These are phyloP conservation scores for Gracilaria domingensis DNA, from an alignment of 23 red algal genomes.

Conservation along the genomic window DNA sequence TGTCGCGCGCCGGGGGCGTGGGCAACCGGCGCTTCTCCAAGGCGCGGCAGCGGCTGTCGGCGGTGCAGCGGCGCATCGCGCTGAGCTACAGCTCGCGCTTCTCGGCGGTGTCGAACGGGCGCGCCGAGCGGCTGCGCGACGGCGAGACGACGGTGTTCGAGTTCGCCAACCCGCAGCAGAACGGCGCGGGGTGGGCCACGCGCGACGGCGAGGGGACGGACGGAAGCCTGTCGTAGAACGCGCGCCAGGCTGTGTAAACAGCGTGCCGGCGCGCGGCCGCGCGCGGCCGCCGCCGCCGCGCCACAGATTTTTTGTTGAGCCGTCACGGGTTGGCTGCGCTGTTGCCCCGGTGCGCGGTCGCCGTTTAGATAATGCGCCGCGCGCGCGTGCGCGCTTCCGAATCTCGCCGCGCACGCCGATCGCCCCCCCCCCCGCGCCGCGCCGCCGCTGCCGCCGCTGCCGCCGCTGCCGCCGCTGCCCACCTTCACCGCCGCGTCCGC, in stretches of 20 bases:
- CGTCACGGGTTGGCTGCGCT: not conserved
- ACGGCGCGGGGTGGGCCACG: conserved; percentile 28
- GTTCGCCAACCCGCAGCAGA: conserved; percentile 24
- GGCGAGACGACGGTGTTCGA: conserved; percentile 40
- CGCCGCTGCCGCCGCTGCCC: too few relatives aligned
- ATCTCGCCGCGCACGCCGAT: too few relatives aligned
- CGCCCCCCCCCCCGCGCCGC: too few relatives aligned
- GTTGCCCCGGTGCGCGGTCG: not conserved
- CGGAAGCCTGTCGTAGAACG: not conserved
- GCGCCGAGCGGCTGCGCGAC: not conserved
- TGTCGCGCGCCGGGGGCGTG: not conserved
- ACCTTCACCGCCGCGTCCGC: too few relatives aligned
- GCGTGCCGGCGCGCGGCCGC: not conserved
- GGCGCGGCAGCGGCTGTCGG: not conserved
- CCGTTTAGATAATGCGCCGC: too few relatives aligned
- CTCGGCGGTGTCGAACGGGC: conserved; percentile 8
- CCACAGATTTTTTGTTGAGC: conserved; percentile 21
- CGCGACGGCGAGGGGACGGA: conserved; percentile 17
- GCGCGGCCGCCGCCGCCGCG: too few relatives aligned
- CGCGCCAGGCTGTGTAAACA: not conserved
- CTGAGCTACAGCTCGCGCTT: conserved; percentile 16
- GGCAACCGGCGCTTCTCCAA: conserved; percentile 39
- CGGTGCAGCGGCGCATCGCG: conserved; percentile 4
- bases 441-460: too few relatives aligned
- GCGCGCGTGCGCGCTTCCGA: too few relatives aligned